Percentiles rank a stretch among this genome's conserved stretches.
These are phyloP conservation scores for Podospora pseudoanserina DNA, from an alignment of 495 filamentous ascomycete genomes.

Conservation along the genomic window DNA sequence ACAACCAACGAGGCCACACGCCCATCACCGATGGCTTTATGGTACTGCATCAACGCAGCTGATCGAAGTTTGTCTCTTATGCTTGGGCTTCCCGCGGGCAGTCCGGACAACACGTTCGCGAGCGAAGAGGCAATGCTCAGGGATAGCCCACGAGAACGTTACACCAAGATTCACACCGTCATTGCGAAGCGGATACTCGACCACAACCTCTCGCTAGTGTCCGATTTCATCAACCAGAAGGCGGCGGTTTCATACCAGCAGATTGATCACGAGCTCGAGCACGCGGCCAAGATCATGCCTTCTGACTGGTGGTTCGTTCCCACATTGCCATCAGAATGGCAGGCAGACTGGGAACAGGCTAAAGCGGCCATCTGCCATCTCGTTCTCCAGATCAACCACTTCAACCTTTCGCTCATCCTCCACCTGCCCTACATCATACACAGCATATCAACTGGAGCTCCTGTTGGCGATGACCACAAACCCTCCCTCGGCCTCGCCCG, in stretches of 20 bases:
- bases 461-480: slow-evolving; percentile 42
- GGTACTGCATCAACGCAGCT: slow-evolving; percentile 34
- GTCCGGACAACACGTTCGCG: slow-evolving; percentile 33
- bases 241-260: slow-evolving; percentile 20
- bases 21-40: slow-evolving; percentile 26
- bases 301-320: slow-evolving; percentile 36
- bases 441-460: slow-evolving; percentile 25
- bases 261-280: slow-evolving; percentile 45
- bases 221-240: slow-evolving; percentile 7
- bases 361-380: slow-evolving; percentile 19
- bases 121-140: slow-evolving; percentile 27
- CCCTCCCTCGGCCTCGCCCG: slow-evolving; percentile 40
- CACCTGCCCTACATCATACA: slow-evolving; percentile 49
- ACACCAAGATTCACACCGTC: slow-evolving; percentile 36
- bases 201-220: slow-evolving; percentile 28
- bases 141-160: slow-evolving; percentile 29
- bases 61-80: slow-evolving; percentile 39
- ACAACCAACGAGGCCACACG: slow-evolving; percentile 18
- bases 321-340: slow-evolving; percentile 9
- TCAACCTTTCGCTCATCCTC: slow-evolving; percentile 41
- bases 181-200: slow-evolving; percentile 41
- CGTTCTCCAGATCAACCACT: slow-evolving; percentile 46
- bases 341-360: slow-evolving; percentile 16
- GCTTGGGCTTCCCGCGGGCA: slow-evolving; percentile 41
- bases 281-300: slow-evolving; percentile 35